Evolutionary conservation across 441 rosid species (phyloP).

Genomic region (Sinapis alba): DNA sequence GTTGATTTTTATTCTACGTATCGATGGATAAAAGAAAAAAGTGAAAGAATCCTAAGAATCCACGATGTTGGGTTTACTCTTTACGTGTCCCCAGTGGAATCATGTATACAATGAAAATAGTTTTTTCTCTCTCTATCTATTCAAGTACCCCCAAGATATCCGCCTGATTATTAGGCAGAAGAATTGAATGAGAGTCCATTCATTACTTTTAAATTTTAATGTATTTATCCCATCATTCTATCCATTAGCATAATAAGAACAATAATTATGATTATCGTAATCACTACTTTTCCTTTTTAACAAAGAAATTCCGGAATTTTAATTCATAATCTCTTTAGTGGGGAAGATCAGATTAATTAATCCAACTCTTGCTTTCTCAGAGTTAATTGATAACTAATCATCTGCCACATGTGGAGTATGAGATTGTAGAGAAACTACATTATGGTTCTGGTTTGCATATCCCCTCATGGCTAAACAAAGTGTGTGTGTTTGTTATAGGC

Average conservation of each 20-base stretch:
- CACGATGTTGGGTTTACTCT: slow-evolving; percentile 29
- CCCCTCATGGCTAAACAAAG: neutral
- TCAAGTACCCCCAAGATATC: neutral
- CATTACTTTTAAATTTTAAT: neutral
- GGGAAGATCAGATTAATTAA: neutral
- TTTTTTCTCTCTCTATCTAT: neutral
- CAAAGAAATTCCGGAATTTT: neutral
- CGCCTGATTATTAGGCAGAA: slow-evolving; percentile 2
- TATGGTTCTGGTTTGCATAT: neutral
- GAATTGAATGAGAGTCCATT: neutral
- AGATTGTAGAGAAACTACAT: neutral
- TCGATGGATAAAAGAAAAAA: neutral
- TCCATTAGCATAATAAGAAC: neutral
- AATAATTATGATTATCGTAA: neutral
- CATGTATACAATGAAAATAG: neutral
- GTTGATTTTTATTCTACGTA: neutral
- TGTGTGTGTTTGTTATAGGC: neutral
- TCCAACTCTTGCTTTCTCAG: neutral
- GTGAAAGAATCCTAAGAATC: neutral
- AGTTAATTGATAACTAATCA: neutral
- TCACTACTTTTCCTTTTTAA: neutral
- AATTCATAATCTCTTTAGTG: neutral
- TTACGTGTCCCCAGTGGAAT: slow-evolving; percentile 24
- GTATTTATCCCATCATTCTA: neutral
- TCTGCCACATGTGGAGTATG: neutral